A percentile compares a stretch with the other conserved stretches of the same genome.
These are phyloP conservation scores for Bonia amplexicaulis DNA, from an alignment of 176 grass and related monocot species.

Conservation along the genomic window DNA sequence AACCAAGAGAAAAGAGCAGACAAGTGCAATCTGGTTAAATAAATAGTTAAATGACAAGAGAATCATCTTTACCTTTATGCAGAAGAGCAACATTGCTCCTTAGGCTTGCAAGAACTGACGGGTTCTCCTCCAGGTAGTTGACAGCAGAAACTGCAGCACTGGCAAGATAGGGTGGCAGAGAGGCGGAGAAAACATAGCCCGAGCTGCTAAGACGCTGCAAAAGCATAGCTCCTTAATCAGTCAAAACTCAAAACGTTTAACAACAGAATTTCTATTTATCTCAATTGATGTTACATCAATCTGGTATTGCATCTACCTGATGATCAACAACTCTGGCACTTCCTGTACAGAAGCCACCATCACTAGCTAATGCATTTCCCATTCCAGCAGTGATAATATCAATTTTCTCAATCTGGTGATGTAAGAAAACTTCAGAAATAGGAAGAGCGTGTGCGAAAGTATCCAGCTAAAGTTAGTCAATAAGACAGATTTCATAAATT, in stretches of 20 bases:
- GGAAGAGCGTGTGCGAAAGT: not conserved
- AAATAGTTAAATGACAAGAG: slow-evolving; percentile 6
- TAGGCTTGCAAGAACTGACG: slow-evolving; percentile 57
- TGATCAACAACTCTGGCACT: slow-evolving; percentile 95
- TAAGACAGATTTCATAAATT: not conserved
- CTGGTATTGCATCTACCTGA: slow-evolving; percentile 53
- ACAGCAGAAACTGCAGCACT: slow-evolving; percentile 86
- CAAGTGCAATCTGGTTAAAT: not conserved
- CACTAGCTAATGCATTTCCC: slow-evolving; percentile 91
- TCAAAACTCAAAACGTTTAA: slow-evolving; percentile 17
- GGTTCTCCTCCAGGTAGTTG: slow-evolving; percentile 81
- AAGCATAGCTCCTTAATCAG: slow-evolving; percentile 15
- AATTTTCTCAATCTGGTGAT: slow-evolving; percentile 87
- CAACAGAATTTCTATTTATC: not conserved
- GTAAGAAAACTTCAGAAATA: slow-evolving; percentile 24
- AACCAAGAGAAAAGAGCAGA: not conserved
- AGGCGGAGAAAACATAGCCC: slow-evolving; percentile 94
- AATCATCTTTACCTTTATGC: slow-evolving; percentile 46
- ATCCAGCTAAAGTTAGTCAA: slow-evolving; percentile 12
- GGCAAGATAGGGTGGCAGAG: slow-evolving; percentile 91
- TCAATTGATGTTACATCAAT: slow-evolving; percentile 8
- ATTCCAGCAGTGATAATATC: slow-evolving; percentile 98
- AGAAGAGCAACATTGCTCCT: slow-evolving; percentile 63
- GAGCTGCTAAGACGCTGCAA: slow-evolving; percentile 87
- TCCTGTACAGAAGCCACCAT: slow-evolving; percentile 95